Base-by-base conservation (phyloP, 2,329 filamentous ascomycete genomes). In the Pezicula rhizophila region DNA sequence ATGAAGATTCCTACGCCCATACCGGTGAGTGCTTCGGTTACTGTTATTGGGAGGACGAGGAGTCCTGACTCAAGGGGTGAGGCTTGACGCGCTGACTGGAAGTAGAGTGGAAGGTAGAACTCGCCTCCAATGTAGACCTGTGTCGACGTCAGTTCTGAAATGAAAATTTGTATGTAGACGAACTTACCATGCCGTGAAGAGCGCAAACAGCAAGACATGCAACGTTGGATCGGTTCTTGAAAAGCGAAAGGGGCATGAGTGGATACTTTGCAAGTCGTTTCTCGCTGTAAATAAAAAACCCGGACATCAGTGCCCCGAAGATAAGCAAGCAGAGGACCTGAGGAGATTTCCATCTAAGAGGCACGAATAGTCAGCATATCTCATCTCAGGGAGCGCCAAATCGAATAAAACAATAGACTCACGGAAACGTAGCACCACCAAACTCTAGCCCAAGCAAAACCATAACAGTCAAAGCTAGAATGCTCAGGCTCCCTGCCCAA, bases 51-150 rank as follows among this genome's bases (percentile, higher is more conserved):
- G 14, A 91, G 72, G n/a, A 89, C 66, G 61, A 88, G 89, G 44
- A 89, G 82, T 42, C 87, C 87, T 1, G 83, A 87, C 26, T 86
- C 69, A 34, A 91, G 77, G 0, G 87, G 84, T 8, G 44, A 47
- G 1, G 78, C 79, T 45, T 75, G 74, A 2, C 83, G 74, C 0
- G 84, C 84, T 2, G 81, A 76, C 62, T 91, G 87, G 47, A 88
- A 83, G 66, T 84, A 90, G 0, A 89, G 72, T 0, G 87, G 87
- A 23, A 89, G 70, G 58, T 86, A 90, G 65, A 87, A 90, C 44
- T 81, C 78, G 1, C 74, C 74, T 0, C 34, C 37, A 4, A 53
- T 15, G 38, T 49, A 51, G 15, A 42, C 76, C 58, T 82, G 70
- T 42, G 5, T 31, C 3, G 11, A 31, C 4, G 8, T 25, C 14